Percentiles rank a stretch among this genome's conserved stretches.
Evolutionary conservation across 108 stramenopile species (phyloP).

Genomic region (Licmophora abbreviata): DNA sequence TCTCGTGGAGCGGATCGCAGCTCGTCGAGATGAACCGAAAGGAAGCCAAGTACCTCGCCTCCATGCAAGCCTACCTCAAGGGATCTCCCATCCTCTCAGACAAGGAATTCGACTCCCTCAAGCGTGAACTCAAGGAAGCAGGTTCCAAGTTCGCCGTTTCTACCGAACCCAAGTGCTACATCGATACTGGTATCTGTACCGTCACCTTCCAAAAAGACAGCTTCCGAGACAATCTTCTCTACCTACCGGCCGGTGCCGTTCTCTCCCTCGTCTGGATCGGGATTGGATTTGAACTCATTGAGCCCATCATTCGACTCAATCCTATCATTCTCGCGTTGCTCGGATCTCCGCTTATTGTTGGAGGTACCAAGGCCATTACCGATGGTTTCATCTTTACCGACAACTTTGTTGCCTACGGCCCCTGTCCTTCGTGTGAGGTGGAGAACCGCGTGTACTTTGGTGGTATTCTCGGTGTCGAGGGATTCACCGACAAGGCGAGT

Average conservation of each 20-base stretch:
- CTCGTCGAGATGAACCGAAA: conserved; percentile 81
- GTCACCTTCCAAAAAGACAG: conserved; percentile 80
- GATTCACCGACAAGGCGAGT: conserved; percentile 59
- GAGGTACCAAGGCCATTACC: conserved; percentile 48
- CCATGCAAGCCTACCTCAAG: conserved; percentile 84
- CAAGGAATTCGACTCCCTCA: conserved; percentile 79
- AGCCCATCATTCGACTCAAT: conserved; percentile 58
- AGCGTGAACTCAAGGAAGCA: conserved; percentile 71
- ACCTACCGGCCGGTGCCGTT: conserved; percentile 75
- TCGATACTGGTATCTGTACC: conserved; percentile 93
- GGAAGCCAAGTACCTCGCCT: conserved; percentile 80
- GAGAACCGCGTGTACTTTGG: conserved; percentile 90
- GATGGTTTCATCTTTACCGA: conserved; percentile 68
- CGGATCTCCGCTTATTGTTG: conserved; percentile 68
- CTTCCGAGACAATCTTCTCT: conserved; percentile 81
- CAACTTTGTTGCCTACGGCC: conserved; percentile 78
- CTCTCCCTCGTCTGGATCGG: conserved; percentile 56
- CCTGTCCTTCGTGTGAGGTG: conserved; percentile 86
- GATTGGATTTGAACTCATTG: conserved; percentile 66
- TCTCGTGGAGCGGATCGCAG: conserved; percentile 78
- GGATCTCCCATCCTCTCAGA: conserved; percentile 78
- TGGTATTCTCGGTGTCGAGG: conserved; percentile 87
- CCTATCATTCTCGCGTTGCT: conserved; percentile 67
- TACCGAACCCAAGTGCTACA: conserved; percentile 93
- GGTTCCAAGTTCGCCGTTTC: conserved; percentile 81